These are phyloP conservation scores for Ophiosphaerella korrae DNA, from an alignment of 2,329 filamentous ascomycete species.

Conservation along the genomic window DNA sequence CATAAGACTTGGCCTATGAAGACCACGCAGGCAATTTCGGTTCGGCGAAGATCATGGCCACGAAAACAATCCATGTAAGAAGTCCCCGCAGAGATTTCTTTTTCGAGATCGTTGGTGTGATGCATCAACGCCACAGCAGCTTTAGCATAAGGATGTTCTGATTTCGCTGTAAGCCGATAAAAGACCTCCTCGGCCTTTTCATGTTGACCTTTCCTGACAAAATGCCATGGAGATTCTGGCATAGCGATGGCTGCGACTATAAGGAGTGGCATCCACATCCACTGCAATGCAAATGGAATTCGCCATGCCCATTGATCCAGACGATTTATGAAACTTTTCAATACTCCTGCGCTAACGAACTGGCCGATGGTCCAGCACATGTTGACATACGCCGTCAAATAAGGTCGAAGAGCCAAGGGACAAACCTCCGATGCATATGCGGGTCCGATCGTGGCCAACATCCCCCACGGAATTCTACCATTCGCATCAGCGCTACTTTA, in stretches of 20 bases:
- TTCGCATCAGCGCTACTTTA: too few species aligned
- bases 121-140: constrained; percentile 80
- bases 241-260: constrained; percentile 68
- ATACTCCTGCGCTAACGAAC: constrained; percentile 70
- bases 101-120: constrained; percentile 80
- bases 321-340: constrained; percentile 66
- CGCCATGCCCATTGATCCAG: constrained; percentile 66
- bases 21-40: constrained; percentile 67
- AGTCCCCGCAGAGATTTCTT: constrained; percentile 67
- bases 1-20: constrained; percentile 53
- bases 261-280: constrained; percentile 75
- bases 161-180: constrained; percentile 65
- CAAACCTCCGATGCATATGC: constrained; percentile 63
- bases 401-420: constrained; percentile 67
- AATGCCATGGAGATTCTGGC: constrained; percentile 75
- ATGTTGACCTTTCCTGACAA: constrained; percentile 66
- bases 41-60: constrained; percentile 75
- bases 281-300: constrained; percentile 69
- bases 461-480: not conserved
- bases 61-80: constrained; percentile 82
- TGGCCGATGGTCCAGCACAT: constrained; percentile 56
- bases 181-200: constrained; percentile 69
- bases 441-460: not conserved
- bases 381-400: constrained; percentile 58
- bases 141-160: constrained; percentile 61